phyloP scores from a whole-genome alignment of 352 stramenopile species.

The Halophytophthora batemanensis region DNA sequence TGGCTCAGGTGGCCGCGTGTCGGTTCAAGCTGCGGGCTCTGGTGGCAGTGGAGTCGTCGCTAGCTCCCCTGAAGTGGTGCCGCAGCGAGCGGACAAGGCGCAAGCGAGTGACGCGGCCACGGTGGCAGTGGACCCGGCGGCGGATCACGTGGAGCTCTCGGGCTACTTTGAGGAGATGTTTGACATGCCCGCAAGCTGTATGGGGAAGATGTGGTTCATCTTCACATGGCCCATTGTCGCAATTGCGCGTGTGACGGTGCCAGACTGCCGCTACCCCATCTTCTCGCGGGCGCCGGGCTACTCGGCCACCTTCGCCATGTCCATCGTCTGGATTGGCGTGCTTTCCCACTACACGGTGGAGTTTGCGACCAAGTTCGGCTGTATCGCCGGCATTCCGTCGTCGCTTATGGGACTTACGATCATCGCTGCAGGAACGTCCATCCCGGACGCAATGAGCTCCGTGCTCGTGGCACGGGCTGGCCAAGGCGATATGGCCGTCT shows the following conservation, averaged over 20 bases:
- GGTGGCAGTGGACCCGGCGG: conserved; percentile 3
- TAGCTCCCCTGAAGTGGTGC: too few species aligned
- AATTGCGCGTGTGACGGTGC: conserved; percentile 65
- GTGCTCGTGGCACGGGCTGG: conserved; percentile 77
- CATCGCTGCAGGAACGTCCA: conserved; percentile 72
- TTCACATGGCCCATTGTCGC: conserved; percentile 69
- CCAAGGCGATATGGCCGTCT: conserved; percentile 80
- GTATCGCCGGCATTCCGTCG: conserved; percentile 65
- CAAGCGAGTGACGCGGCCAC: conserved; percentile 5
- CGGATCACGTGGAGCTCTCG: conserved; percentile 35
- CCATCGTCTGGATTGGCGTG: conserved; percentile 72
- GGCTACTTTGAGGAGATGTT: conserved; percentile 66
- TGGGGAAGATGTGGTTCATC: conserved; percentile 55
- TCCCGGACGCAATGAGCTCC: conserved; percentile 77
- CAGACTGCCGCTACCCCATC: conserved; percentile 59
- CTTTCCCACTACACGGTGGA: conserved; percentile 70
- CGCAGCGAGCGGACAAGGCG: conserved; percentile 4
- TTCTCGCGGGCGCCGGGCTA: conserved; percentile 50
- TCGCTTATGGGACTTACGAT: conserved; percentile 79
- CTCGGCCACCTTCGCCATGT: conserved; percentile 55
- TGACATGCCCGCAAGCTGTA: conserved; percentile 30
- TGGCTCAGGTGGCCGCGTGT: too few species aligned
- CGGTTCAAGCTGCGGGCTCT: too few species aligned
- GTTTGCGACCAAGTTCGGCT: conserved; percentile 60
- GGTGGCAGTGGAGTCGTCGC: too few species aligned